Conservation (phyloP, 192 early-diverging fungal genomes). For the Entophlyctis luteolus region DNA sequence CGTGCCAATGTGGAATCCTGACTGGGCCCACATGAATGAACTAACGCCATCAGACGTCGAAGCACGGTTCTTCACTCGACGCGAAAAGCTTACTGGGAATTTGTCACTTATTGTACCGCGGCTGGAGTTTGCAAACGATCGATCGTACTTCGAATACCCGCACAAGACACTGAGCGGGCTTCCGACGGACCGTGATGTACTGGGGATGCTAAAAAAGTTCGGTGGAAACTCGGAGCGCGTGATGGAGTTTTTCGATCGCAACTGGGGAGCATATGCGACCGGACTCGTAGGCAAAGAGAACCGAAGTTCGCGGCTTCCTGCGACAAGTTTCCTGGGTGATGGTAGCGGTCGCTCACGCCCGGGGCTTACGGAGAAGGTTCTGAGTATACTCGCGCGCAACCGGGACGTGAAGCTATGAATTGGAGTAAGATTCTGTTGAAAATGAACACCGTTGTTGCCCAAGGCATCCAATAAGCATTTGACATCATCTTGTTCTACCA, state of each 20-base stretch:
- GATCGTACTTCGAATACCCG: conserved; percentile 50
- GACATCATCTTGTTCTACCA: background rate
- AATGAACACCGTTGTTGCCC: no score
- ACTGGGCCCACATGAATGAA: conserved; percentile 29
- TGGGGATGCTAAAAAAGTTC: background rate
- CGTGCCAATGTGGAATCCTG: conserved; percentile 71
- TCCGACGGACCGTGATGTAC: conserved; percentile 47
- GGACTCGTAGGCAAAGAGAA: conserved; percentile 27
- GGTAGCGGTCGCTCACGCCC: conserved; percentile 44
- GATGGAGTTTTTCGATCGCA: background rate
- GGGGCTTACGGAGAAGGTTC: conserved; percentile 48
- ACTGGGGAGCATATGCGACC: conserved; percentile 51
- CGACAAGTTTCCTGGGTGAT: conserved; percentile 21
- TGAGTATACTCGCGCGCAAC: conserved; percentile 32
- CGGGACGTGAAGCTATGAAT: background rate
- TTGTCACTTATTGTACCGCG: background rate
- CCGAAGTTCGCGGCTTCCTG: background rate
- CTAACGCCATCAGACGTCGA: conserved; percentile 24
- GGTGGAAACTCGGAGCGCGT: background rate
- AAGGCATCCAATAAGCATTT: no score
- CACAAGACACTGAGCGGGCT: conserved; percentile 49
- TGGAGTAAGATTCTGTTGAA: background rate
- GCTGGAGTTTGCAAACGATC: conserved; percentile 31
- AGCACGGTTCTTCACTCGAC: conserved; percentile 26
- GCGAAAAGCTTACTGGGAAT: background rate